A percentile compares a stretch with the other conserved stretches of the same genome.
Conservation (phyloP, 768 basidiomycete species). For the Russula ochroleuca region DNA sequence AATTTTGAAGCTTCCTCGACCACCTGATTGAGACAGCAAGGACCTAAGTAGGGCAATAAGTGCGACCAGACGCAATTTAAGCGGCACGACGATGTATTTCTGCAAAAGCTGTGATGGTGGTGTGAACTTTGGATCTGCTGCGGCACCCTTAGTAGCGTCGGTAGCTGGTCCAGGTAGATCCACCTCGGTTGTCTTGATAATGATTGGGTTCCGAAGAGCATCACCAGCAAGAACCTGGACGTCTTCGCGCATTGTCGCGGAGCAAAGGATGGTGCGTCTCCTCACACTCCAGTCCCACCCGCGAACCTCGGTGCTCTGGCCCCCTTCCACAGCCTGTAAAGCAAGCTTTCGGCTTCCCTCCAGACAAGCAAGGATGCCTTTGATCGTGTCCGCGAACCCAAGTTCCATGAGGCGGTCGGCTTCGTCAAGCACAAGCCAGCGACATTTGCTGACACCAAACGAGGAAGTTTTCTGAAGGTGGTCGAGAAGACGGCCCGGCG, state of each 20-base stretch:
- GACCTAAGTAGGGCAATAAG: conserved; percentile 82
- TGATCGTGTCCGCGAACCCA: conserved; percentile 94
- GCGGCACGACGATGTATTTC: conserved; percentile 83
- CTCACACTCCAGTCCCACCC: conserved; percentile 79
- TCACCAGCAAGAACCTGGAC: conserved; percentile 90
- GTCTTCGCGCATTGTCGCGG: conserved; percentile 92
- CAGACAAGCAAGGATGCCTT: conserved; percentile 79
- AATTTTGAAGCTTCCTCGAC: conserved; percentile 58
- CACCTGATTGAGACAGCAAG: conserved; percentile 60
- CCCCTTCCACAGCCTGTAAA: conserved; percentile 57
- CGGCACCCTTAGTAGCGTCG: conserved; percentile 28
- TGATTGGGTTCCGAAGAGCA: conserved; percentile 69
- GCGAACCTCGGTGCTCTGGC: conserved; percentile 66
- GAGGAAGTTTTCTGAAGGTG: conserved; percentile 94
- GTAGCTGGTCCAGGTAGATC: conserved; percentile 36
- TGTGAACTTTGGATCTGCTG: conserved; percentile 61
- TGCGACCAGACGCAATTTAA: conserved; percentile 91
- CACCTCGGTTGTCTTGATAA: conserved; percentile 70
- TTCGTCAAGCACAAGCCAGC: conserved; percentile 96
- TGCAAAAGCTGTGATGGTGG: conserved; percentile 92
- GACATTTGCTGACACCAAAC: conserved; percentile 88
- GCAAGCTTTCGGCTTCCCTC: conserved; percentile 81
- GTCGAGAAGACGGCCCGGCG: conserved; percentile 91
- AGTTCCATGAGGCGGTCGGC: conserved; percentile 97
- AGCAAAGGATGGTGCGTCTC: conserved; percentile 87